These are phyloP conservation scores for Vigna unguiculata DNA, from an alignment of 306 rosid genomes.

Conservation along the genomic window DNA sequence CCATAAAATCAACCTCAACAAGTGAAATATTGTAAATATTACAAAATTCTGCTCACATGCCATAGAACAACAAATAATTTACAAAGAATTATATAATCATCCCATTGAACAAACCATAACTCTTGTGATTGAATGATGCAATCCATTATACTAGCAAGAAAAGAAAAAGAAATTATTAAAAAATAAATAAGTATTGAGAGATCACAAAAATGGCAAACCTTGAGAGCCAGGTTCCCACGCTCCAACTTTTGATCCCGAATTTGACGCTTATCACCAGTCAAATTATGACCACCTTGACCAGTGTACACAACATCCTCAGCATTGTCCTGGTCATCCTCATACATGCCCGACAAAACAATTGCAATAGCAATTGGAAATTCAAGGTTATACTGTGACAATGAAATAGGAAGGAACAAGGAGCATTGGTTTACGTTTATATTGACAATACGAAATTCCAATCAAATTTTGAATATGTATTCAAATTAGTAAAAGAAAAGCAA, in stretches of 20 bases:
- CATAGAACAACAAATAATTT: too few relatives aligned
- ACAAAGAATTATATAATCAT: too few relatives aligned
- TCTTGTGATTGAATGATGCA: too few relatives aligned
- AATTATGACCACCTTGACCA: conserved; percentile 97
- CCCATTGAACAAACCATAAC: too few relatives aligned
- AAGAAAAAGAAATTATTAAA: background rate
- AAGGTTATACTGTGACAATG: conserved; percentile 58
- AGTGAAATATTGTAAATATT: too few relatives aligned
- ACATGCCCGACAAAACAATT: conserved; percentile 94
- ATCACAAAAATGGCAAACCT: conserved; percentile 60
- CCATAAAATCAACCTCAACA: too few relatives aligned
- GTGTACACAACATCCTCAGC: conserved; percentile 94
- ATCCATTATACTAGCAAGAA: background rate
- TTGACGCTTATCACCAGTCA: conserved; percentile 90
- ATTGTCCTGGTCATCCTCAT: conserved; percentile 94
- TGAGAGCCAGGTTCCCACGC: conserved; percentile 93
- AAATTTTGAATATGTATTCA: background rate
- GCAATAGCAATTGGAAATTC: conserved; percentile 82
- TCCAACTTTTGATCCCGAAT: conserved; percentile 70
- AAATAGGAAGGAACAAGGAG: conserved; percentile 23
- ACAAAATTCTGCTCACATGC: too few relatives aligned
- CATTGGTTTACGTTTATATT: background rate
- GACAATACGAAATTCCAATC: background rate
- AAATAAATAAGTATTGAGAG: background rate
- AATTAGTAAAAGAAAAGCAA: background rate